These are phyloP conservation scores for Cyclocybe aegerita DNA, from an alignment of 768 basidiomycete species.

Conservation along the genomic window DNA sequence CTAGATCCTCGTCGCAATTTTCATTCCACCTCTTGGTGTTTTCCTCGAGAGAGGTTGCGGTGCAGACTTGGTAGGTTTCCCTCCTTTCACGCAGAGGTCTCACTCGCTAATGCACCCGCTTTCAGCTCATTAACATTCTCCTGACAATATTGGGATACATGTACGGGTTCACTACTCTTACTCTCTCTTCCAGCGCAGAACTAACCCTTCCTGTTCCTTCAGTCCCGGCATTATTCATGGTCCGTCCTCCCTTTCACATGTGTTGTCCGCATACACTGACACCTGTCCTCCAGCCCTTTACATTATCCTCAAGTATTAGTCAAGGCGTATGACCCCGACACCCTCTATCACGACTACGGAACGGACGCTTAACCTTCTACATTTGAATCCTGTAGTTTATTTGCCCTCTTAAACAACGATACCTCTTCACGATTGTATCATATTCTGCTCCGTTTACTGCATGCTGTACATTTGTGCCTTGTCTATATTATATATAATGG, in stretches of 20 bases:
- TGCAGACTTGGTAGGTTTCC: constrained; percentile 63
- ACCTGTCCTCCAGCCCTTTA: constrained; percentile 56
- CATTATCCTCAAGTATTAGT: constrained; percentile 77
- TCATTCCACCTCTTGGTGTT: constrained; percentile 83
- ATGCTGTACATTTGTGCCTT: too few species aligned
- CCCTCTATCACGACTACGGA: background rate
- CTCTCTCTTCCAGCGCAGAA: background rate
- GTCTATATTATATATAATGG: background rate
- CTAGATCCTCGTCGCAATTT: constrained; percentile 59
- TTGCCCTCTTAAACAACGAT: too few species aligned
- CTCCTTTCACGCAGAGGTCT: constrained; percentile 2
- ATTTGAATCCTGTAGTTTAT: too few species aligned
- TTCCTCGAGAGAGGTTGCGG: constrained; percentile 86
- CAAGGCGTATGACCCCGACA: background rate
- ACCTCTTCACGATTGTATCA: too few species aligned
- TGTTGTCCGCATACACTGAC: constrained; percentile 10
- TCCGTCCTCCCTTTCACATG: constrained; percentile 16
- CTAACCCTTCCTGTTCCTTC: constrained; percentile 7
- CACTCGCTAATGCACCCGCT: constrained; percentile 2
- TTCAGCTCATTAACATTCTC: constrained; percentile 68
- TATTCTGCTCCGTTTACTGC: too few species aligned
- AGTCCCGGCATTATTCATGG: constrained; percentile 82
- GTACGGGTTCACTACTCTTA: constrained; percentile 40
- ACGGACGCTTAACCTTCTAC: background rate
- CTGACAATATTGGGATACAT: constrained; percentile 79